Base-by-base conservation (phyloP, 331 rosid genomes). In the Ulmus americana region DNA sequence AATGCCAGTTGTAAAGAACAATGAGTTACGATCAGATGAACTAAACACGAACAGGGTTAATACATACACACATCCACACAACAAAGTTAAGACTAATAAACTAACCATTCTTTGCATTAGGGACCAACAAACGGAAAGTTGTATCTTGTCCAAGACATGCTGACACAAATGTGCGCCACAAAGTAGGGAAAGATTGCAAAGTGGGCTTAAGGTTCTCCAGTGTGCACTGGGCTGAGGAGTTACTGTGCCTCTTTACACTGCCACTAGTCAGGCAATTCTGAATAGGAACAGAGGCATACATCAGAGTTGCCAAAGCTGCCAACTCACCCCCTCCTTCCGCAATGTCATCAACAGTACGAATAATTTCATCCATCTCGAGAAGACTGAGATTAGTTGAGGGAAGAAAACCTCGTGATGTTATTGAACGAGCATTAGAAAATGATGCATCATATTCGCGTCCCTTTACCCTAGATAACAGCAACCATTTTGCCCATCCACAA, bases 291-390 rank as follows among this genome's bases (percentile, higher is more conserved):
- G 94, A 60, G 51, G 95, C 95, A 72, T 85, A 84, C 95, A 92
- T 81, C 58, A 92, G 81, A 60, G 96, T 92, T 65, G 96, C 97
- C 62, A 92, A 73, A 79, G 95, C 97, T 60, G 95, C 94, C 89
- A 92, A 73, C 86, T 92, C 97, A 20, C 94, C 94, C 52, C 94
- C 97, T 71, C 97, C 95, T 85, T 92, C 97, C 16, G 97, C 96
- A 65, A 92, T 92, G 78, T 92, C 96, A 70, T 87, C 97, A 14
- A 92, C 97, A 14, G 96, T 86, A 66, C 68, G 85, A 70, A 92
- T 92, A 72, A 92, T 82, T 69, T 88, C 97, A 78, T 91, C 89
- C 74, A 77, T 62, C 76, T 79, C 90, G 59, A 79, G 76, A 74
- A 84, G 83, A 73, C 83, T 69, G 28, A 88, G 90, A 72, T 82